Percentiles rank a stretch among this genome's conserved stretches.
phyloP scores from a whole-genome alignment of 805 yeast species.

The Kurtzmaniella fragi region DNA sequence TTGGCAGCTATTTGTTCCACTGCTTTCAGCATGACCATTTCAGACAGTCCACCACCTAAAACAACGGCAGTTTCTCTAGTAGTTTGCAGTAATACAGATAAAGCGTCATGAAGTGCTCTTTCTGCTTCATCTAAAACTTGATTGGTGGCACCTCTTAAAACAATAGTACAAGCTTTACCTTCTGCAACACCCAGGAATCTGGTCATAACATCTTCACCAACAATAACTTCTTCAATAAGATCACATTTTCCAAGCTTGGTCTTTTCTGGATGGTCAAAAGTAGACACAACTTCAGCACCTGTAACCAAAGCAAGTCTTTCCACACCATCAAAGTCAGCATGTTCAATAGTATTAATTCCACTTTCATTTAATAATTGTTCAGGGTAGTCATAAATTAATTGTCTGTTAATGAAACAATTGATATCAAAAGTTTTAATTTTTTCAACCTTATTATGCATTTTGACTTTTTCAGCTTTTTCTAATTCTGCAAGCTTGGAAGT shows the following conservation, averaged over 20 bases:
- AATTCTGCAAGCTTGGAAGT: constrained; percentile 91
- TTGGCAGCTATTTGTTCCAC: constrained; percentile 90
- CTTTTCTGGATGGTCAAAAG: constrained; percentile 87
- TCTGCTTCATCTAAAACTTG: constrained; percentile 46
- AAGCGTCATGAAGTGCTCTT: constrained; percentile 80
- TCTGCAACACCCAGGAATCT: constrained; percentile 94
- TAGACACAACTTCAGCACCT: constrained; percentile 97
- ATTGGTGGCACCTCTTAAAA: constrained; percentile 60
- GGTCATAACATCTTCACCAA: constrained; percentile 88
- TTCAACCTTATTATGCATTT: constrained; percentile 86
- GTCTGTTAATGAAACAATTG: constrained; percentile 91
- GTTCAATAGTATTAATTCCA: constrained; percentile 88
- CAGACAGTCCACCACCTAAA: constrained; percentile 91
- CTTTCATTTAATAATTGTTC: constrained; percentile 90
- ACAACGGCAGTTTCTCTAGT: constrained; percentile 89
- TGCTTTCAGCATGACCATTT: constrained; percentile 91
- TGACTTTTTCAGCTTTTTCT: constrained; percentile 89
- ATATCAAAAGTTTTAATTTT: constrained; percentile 84
- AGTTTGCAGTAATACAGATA: constrained; percentile 92
- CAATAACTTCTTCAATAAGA: constrained; percentile 80
- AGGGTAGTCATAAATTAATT: constrained; percentile 95
- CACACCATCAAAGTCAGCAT: constrained; percentile 97
- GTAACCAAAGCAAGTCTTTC: constrained; percentile 95
- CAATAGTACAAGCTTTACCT: constrained; percentile 95
- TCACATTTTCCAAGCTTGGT: constrained; percentile 89